Evolutionary conservation across 495 filamentous ascomycete genomes (phyloP).

Genomic region (Cetradonia linearis): DNA sequence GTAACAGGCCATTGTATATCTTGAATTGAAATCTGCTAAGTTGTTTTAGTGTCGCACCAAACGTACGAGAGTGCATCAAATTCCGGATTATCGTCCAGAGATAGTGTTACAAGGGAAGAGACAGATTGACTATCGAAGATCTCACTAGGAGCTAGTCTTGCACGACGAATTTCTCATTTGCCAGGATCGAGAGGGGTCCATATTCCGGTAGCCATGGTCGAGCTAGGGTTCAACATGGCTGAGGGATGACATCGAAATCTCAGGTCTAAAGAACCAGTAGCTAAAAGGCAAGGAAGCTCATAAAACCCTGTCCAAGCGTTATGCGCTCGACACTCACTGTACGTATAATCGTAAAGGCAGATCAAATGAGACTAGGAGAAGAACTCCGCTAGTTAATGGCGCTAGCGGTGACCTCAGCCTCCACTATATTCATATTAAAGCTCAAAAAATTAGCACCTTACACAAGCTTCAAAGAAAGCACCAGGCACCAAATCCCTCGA

Average conservation of each 20-base stretch:
- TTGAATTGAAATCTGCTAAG: conserved; percentile 15
- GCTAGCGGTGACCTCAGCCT: not conserved
- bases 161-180: not conserved
- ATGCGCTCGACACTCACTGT: not conserved
- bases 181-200: not conserved
- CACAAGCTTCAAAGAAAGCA: too few relatives aligned
- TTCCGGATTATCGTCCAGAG: conserved; percentile 11
- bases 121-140: not conserved
- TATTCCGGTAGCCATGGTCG: too few relatives aligned
- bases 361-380: not conserved
- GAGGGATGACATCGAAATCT: too few relatives aligned
- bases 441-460: not conserved
- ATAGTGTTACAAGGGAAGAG: not conserved
- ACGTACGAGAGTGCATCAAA: conserved; percentile 11
- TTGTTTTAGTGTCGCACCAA: conserved; percentile 21
- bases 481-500: too few relatives aligned
- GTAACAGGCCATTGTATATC: conserved; percentile 9
- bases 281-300: too few relatives aligned
- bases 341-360: not conserved
- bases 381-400: not conserved
- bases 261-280: too few relatives aligned
- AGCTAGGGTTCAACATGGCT: too few relatives aligned
- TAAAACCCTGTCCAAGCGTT: not conserved
- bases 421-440: not conserved
- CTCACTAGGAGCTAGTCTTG: not conserved